Conservation (phyloP, 1,284 basidiomycete genomes). For the Jaminaea rosea region DNA sequence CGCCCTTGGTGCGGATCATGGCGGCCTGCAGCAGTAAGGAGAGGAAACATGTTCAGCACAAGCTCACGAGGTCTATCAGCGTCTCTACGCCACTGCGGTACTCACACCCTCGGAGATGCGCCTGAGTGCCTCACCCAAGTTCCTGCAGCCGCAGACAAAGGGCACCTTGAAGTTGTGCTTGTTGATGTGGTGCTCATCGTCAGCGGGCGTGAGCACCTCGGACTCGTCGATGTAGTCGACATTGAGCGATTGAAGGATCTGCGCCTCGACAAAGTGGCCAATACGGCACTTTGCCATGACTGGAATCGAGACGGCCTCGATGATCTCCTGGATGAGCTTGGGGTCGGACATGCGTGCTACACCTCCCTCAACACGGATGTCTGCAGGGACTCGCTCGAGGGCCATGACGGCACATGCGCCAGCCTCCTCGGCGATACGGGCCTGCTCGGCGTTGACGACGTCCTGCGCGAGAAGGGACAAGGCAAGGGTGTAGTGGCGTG, state of each 20-base stretch:
- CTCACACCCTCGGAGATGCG: slow-evolving; percentile 96
- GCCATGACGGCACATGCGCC: slow-evolving; percentile 95
- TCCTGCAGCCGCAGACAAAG: slow-evolving; percentile 57
- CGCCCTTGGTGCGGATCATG: slow-evolving; percentile 50
- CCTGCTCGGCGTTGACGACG: slow-evolving; percentile 68
- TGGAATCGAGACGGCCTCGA: slow-evolving; percentile 52
- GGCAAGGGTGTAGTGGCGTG: slow-evolving; percentile 4
- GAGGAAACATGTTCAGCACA: too few species aligned
- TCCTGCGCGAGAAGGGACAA: slow-evolving; percentile 18
- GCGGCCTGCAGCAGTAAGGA: too few species aligned
- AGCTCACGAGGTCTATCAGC: too few species aligned
- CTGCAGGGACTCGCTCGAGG: slow-evolving; percentile 81
- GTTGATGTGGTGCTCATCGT: slow-evolving; percentile 50
- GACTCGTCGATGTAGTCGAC: slow-evolving; percentile 94
- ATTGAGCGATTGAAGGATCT: slow-evolving; percentile 88
- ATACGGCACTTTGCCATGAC: slow-evolving; percentile 69
- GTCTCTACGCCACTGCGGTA: too few species aligned
- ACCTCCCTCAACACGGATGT: slow-evolving; percentile 56
- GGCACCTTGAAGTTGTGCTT: slow-evolving; percentile 62
- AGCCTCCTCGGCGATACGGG: slow-evolving; percentile 92
- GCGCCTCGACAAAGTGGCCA: slow-evolving; percentile 67
- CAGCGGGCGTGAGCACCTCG: slow-evolving; percentile 92
- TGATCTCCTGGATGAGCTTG: slow-evolving; percentile 91
- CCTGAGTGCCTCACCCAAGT: slow-evolving; percentile 74
- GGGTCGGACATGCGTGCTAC: slow-evolving; percentile 59